A percentile compares a stretch with the other conserved stretches of the same genome.
Evolutionary conservation across 257 asterid species (phyloP).

Genomic region (Forsythia suspensa): DNA sequence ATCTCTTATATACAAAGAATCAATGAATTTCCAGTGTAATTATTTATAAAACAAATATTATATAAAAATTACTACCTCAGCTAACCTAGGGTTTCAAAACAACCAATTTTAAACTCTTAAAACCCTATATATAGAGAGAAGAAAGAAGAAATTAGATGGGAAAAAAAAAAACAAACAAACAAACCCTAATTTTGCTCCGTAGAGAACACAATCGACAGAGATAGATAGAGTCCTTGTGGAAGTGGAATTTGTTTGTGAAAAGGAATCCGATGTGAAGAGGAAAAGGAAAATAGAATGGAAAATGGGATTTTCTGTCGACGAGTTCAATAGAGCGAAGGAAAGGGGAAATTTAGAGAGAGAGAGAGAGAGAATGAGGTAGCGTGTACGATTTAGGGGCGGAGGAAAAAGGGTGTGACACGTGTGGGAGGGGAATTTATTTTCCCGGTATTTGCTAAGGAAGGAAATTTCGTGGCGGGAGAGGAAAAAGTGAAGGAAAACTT

Average conservation of each 20-base stretch:
- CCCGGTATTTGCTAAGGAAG: conserved; percentile 32
- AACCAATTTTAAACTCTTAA: background rate
- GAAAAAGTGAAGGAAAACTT: conserved; percentile 10
- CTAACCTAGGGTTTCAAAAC: conserved; percentile 29
- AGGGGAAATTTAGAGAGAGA: background rate
- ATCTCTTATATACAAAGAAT: conserved; percentile 34
- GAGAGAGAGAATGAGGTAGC: background rate
- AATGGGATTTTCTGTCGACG: conserved; percentile 20
- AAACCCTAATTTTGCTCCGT: conserved; percentile 29
- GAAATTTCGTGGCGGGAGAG: conserved; percentile 33
- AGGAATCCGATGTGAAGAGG: conserved; percentile 17
- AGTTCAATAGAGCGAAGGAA: conserved; percentile 4
- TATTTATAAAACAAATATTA: background rate
- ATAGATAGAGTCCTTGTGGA: conserved; percentile 22
- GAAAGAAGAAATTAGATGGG: conserved; percentile 1
- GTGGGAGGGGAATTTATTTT: conserved; percentile 36
- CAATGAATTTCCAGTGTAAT: conserved; percentile 31
- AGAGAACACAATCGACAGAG: conserved; percentile 30
- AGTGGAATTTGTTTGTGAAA: background rate
- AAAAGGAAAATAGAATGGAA: background rate
- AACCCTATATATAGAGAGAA: background rate
- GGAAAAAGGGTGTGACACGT: conserved; percentile 28
- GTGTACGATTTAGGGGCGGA: conserved; percentile 7
- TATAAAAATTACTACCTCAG: background rate
- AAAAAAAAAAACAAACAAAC: conserved; percentile 5